Conservation (phyloP, 2,329 filamentous ascomycete genomes). For the Chaetomium olivaceum region DNA sequence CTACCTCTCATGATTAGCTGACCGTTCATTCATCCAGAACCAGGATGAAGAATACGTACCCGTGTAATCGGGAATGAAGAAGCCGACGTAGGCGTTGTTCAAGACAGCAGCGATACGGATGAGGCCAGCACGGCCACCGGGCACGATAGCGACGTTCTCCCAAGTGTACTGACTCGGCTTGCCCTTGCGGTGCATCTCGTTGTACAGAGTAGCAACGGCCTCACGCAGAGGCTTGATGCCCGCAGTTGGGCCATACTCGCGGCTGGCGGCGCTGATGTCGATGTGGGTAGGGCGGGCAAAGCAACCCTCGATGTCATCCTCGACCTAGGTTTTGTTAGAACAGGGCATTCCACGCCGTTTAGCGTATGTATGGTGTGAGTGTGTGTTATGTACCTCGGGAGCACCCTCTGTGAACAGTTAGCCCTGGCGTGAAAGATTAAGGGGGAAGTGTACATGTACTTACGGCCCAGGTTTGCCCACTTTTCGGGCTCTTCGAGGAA, state of each 20-base stretch:
- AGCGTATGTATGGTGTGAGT: too few species aligned
- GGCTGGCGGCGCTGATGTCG: constrained; percentile 72
- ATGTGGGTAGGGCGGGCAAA: constrained; percentile 80
- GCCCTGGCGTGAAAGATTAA: neutral
- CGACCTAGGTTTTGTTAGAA: constrained; percentile 52
- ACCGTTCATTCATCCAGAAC: neutral
- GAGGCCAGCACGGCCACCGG: constrained; percentile 86
- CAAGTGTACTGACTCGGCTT: constrained; percentile 90
- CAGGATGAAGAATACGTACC: constrained; percentile 42
- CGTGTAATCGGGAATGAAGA: constrained; percentile 94
- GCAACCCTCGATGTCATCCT: constrained; percentile 87
- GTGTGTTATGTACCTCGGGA: constrained; percentile 56
- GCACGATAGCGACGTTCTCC: constrained; percentile 97
- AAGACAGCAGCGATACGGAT: constrained; percentile 93
- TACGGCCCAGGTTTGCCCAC: constrained; percentile 87
- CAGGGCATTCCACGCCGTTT: neutral
- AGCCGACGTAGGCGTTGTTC: constrained; percentile 87
- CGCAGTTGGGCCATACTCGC: constrained; percentile 92
- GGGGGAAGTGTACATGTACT: neutral
- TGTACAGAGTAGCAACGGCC: constrained; percentile 90
- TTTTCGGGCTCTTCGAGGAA: constrained; percentile 76
- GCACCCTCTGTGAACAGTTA: constrained; percentile 61
- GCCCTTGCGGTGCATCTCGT: constrained; percentile 84
- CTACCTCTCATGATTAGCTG: constrained; percentile 39
- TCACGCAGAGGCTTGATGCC: constrained; percentile 89